Evolutionary conservation across 257 asterid species (phyloP).

Genomic region (Cordia subcordata): DNA sequence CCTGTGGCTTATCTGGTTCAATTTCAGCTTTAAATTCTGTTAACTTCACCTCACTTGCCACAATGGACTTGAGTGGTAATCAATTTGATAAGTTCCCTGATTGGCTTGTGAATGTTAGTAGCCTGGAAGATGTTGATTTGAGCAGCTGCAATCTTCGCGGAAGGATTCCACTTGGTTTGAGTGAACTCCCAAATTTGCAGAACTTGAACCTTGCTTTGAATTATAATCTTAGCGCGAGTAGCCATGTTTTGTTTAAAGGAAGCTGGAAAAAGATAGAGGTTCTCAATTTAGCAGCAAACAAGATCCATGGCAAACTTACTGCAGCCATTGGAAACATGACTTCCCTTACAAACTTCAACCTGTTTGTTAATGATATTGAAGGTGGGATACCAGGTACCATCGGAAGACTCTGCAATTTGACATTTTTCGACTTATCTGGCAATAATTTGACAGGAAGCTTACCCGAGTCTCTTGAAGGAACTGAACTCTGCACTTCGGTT

Average conservation of each 20-base stretch:
- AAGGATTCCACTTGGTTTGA: conserved; percentile 37
- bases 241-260: conserved; percentile 21
- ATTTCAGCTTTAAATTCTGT: conserved; percentile 21
- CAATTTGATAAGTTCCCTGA: conserved; percentile 33
- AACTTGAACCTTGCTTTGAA: conserved; percentile 36
- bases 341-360: conserved; percentile 22
- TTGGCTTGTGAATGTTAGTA: conserved; percentile 46
- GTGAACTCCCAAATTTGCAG: conserved; percentile 25
- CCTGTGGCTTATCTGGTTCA: conserved; percentile 31
- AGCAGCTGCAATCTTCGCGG: conserved; percentile 33
- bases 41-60: conserved; percentile 42
- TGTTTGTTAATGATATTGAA: conserved; percentile 26
- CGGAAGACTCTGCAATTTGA: conserved; percentile 39
- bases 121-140: conserved; percentile 38
- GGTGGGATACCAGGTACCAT: conserved; percentile 40
- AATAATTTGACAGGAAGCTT: conserved; percentile 34
- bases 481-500: conserved; percentile 17
- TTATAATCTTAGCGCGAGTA: conserved; percentile 31
- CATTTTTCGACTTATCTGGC: conserved; percentile 24
- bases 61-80: conserved; percentile 43
- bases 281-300: conserved; percentile 24
- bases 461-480: conserved; percentile 33
- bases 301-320: conserved; percentile 40
- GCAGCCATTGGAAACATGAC: conserved; percentile 31
- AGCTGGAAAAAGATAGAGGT: conserved; percentile 38